Percentiles rank a stretch among this genome's conserved stretches.
These are phyloP conservation scores for Fraxinus latifolia DNA, from an alignment of 305 asterid species.

Conservation along the genomic window DNA sequence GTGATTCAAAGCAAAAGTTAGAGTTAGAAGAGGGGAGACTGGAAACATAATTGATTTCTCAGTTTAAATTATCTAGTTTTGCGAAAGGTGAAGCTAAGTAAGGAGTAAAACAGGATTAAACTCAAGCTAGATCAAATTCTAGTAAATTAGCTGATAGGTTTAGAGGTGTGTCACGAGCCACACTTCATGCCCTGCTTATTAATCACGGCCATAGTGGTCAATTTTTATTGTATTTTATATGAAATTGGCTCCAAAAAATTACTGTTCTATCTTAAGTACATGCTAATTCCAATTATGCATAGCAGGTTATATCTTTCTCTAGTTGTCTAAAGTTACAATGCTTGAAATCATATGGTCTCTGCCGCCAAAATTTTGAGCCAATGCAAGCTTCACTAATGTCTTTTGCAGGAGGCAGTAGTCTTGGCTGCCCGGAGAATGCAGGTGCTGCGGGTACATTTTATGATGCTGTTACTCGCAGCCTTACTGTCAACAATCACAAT, in stretches of 20 bases:
- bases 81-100: constrained; percentile 9
- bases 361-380: constrained; percentile 18
- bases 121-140: neutral
- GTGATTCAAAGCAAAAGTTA: neutral
- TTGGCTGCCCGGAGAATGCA: constrained; percentile 85
- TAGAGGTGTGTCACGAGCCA: neutral
- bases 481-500: constrained; percentile 75
- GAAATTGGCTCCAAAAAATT: constrained; percentile 3
- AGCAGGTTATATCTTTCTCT: constrained; percentile 11
- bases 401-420: constrained; percentile 86
- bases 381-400: constrained; percentile 27
- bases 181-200: neutral
- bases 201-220: neutral
- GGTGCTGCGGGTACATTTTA: constrained; percentile 99
- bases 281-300: neutral
- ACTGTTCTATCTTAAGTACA: neutral
- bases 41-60: neutral
- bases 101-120: neutral
- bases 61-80: neutral
- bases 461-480: constrained; percentile 93
- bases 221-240: neutral
- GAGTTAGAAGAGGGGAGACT: neutral
- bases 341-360: constrained; percentile 7
- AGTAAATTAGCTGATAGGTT: neutral
- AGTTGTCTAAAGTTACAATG: neutral